These are phyloP conservation scores for Silybum marianum DNA, from an alignment of 129 eudicot genomes.

Conservation along the genomic window DNA sequence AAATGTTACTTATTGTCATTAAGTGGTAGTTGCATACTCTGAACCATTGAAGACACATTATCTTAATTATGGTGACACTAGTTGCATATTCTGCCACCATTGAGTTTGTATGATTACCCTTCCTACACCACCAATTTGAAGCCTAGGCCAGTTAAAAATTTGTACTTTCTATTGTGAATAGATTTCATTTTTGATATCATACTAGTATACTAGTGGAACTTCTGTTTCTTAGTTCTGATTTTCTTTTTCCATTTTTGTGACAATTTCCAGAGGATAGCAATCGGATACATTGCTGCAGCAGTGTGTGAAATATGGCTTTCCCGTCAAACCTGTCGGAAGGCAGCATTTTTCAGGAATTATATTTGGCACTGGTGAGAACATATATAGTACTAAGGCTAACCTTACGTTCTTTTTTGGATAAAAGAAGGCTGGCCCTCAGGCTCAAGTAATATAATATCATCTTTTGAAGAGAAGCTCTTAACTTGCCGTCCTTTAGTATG, in stretches of 20 bases:
- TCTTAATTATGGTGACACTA: not conserved
- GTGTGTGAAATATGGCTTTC: slow-evolving; percentile 87
- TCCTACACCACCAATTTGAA: not conserved
- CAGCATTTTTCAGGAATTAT: slow-evolving; percentile 44
- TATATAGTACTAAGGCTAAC: slow-evolving; percentile 12
- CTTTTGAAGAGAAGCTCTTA: not conserved
- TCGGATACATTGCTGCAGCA: slow-evolving; percentile 72
- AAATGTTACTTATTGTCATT: not conserved
- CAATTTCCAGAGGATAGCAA: slow-evolving; percentile 67
- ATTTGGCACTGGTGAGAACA: slow-evolving; percentile 68
- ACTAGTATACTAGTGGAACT: not conserved
- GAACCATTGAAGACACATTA: no score
- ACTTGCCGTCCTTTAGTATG: not conserved
- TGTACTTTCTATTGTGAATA: not conserved
- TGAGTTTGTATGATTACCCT: not conserved
- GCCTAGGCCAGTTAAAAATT: not conserved
- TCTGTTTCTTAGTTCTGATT: slow-evolving; percentile 18
- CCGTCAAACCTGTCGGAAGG: slow-evolving; percentile 37
- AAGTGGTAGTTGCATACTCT: no score
- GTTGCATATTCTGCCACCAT: not conserved
- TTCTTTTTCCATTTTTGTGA: not conserved
- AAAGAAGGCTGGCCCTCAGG: not conserved
- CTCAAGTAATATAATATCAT: not conserved
- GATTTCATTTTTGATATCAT: not conserved
- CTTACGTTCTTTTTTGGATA: not conserved